These are phyloP conservation scores for Teunomyces gatunensis DNA, from an alignment of 805 yeast species.

Conservation along the genomic window DNA sequence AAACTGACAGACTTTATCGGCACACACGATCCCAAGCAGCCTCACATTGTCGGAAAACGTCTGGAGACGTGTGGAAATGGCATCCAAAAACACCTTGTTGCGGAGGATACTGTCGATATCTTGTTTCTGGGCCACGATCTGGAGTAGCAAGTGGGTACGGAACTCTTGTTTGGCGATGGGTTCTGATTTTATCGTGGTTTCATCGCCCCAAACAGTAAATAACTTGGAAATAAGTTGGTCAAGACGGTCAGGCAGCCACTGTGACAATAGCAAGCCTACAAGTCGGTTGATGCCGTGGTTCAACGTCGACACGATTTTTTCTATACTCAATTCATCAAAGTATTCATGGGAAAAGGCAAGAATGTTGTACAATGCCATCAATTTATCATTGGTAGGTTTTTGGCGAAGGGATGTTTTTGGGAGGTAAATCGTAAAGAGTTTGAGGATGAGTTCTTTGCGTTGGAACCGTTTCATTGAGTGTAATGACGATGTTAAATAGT, in stretches of 20 bases:
- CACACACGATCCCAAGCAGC: constrained; percentile 54
- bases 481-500: constrained; percentile 12
- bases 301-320: constrained; percentile 13
- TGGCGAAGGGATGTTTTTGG: not conserved
- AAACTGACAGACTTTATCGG: constrained; percentile 45
- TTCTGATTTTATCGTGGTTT: constrained; percentile 33
- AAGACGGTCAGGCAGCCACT: not conserved
- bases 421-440: constrained; percentile 15
- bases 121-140: constrained; percentile 26
- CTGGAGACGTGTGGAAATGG: constrained; percentile 54
- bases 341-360: constrained; percentile 13
- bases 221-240: constrained; percentile 7
- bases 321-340: constrained; percentile 20
- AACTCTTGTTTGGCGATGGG: constrained; percentile 44
- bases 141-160: constrained; percentile 47
- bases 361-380: constrained; percentile 18
- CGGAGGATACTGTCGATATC: constrained; percentile 26
- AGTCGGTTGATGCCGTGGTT: constrained; percentile 15
- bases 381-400: constrained; percentile 3
- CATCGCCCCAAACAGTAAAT: constrained; percentile 27
- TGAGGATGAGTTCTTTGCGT: constrained; percentile 17
- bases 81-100: constrained; percentile 41
- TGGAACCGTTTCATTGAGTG: constrained; percentile 25
- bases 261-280: constrained; percentile 12
- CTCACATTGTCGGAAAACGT: constrained; percentile 47